Conservation (phyloP, 768 basidiomycete genomes). For the Pisolithus albus region DNA sequence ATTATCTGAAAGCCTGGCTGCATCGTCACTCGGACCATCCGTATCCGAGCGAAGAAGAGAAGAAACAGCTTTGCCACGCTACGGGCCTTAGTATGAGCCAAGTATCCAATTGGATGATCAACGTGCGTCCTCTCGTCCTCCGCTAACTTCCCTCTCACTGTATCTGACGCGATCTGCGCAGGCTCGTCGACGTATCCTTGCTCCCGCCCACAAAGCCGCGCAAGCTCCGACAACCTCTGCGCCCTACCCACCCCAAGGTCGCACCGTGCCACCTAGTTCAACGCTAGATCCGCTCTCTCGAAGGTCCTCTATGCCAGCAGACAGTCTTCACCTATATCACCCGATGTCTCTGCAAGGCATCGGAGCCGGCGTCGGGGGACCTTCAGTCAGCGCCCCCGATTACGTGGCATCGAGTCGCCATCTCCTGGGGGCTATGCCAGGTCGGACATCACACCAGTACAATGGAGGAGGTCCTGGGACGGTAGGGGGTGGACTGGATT, state of each 20-base stretch:
- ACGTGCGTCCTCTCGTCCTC: conserved; percentile 37
- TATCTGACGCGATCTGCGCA: conserved; percentile 23
- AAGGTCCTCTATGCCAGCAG: conserved; percentile 62
- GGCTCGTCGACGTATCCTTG: conserved; percentile 79
- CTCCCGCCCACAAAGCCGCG: conserved; percentile 71
- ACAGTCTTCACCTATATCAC: conserved; percentile 68
- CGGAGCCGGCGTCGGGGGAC: neutral
- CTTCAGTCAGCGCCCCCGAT: conserved; percentile 26
- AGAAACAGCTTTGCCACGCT: conserved; percentile 80
- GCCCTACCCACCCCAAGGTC: conserved; percentile 52
- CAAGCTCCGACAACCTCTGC: conserved; percentile 73
- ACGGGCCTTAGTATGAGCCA: conserved; percentile 86
- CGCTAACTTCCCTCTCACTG: conserved; percentile 20
- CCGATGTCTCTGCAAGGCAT: conserved; percentile 68
- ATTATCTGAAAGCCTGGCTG: conserved; percentile 84
- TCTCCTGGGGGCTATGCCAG: conserved; percentile 37
- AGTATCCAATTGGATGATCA: conserved; percentile 93
- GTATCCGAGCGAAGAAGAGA: conserved; percentile 86
- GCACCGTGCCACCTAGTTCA: conserved; percentile 16
- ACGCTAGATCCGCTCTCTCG: conserved; percentile 39
- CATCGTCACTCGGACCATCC: conserved; percentile 86
- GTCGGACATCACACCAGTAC: conserved; percentile 27
- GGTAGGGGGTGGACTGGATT: conserved; percentile 13
- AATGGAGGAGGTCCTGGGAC: conserved; percentile 7
- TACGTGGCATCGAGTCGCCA: conserved; percentile 39